Conservation (phyloP, 768 basidiomycete genomes). For the Phylloporus scabripes region DNA sequence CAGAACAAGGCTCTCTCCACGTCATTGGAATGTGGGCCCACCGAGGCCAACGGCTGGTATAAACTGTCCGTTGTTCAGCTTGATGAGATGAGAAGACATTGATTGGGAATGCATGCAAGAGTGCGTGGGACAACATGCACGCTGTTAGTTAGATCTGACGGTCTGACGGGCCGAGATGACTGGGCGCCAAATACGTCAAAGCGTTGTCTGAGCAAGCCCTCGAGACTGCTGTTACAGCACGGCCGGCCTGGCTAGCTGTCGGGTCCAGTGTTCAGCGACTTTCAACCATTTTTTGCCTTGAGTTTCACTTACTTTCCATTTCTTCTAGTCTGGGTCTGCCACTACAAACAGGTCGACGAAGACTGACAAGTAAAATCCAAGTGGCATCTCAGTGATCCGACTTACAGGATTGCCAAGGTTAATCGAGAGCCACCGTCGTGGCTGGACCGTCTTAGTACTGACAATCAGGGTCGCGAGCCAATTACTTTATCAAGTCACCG, state of each 20-base stretch:
- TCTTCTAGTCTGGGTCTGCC: too few species aligned
- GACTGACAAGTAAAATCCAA: too few species aligned
- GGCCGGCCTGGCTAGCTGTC: background rate
- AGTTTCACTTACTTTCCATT: too few species aligned
- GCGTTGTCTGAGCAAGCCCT: background rate
- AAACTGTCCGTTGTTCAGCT: constrained; percentile 54
- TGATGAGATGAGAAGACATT: constrained; percentile 43
- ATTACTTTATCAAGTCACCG: background rate
- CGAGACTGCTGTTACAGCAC: background rate
- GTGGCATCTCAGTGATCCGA: too few species aligned
- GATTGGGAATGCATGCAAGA: background rate
- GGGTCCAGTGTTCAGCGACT: background rate
- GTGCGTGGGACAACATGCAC: background rate
- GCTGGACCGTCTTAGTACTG: background rate
- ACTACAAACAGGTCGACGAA: too few species aligned
- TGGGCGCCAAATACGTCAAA: background rate
- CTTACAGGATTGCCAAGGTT: background rate
- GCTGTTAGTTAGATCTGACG: constrained; percentile 9
- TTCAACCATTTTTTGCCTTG: background rate
- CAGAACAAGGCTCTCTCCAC: background rate
- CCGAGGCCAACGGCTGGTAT: constrained; percentile 60
- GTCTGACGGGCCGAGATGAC: constrained; percentile 9
- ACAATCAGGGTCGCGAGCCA: background rate
- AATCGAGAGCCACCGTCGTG: background rate
- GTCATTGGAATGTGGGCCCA: constrained; percentile 17